Percentiles rank a stretch among this genome's conserved stretches.
Evolutionary conservation across 805 yeast species (phyloP).

Genomic region (Sugiyamaella valdiviana): DNA sequence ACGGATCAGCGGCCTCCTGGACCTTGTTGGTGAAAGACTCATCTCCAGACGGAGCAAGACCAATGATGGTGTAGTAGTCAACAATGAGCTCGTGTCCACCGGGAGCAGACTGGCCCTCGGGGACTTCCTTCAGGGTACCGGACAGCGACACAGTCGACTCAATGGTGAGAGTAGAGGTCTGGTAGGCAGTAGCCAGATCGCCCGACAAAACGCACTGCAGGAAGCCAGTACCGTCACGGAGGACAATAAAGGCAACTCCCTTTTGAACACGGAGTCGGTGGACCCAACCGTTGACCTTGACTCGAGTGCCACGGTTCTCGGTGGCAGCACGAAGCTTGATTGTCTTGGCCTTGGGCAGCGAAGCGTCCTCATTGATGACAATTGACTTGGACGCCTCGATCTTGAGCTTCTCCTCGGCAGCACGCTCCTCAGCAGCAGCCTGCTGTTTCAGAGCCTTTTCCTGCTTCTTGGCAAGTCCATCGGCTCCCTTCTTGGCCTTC

Average conservation of each 20-base stretch:
- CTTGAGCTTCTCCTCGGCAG: conserved; percentile 66
- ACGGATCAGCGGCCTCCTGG: conserved; percentile 90
- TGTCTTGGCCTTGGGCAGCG: conserved; percentile 62
- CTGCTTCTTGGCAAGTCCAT: conserved; percentile 75
- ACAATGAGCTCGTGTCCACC: conserved; percentile 93
- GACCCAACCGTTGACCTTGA: conserved; percentile 86
- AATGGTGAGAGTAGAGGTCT: conserved; percentile 75
- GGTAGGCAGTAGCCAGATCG: conserved; percentile 85
- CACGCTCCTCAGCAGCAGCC: conserved; percentile 48
- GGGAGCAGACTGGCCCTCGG: conserved; percentile 96
- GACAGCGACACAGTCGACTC: conserved; percentile 77
- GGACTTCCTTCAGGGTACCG: conserved; percentile 77
- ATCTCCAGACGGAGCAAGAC: conserved; percentile 94
- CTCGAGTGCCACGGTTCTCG: conserved; percentile 59
- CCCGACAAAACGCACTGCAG: conserved; percentile 85
- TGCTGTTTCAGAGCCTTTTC: conserved; percentile 56
- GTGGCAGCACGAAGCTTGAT: conserved; percentile 58
- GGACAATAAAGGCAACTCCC: conserved; percentile 81
- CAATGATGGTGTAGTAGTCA: conserved; percentile 83
- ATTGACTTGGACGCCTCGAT: conserved; percentile 76
- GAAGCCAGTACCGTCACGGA: conserved; percentile 93
- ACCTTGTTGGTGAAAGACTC: conserved; percentile 92
- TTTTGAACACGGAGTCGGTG: conserved; percentile 92
- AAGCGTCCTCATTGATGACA: conserved; percentile 62
- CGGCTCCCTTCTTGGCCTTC: conserved; percentile 95